Conservation (phyloP, 345 rosid species). For the Arabidopsis arenosa region DNA sequence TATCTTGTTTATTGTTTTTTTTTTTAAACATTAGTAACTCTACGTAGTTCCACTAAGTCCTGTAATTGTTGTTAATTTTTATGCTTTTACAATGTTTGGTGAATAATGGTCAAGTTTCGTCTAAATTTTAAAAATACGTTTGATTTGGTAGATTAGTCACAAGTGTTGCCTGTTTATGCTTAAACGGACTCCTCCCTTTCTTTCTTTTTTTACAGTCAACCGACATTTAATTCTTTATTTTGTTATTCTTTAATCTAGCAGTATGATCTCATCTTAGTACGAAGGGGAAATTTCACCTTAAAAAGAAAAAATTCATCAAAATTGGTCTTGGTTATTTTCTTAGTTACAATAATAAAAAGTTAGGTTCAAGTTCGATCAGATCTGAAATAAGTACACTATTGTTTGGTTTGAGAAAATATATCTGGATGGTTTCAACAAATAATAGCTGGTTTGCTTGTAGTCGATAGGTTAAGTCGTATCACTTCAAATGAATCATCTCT, state of each 20-base stretch:
- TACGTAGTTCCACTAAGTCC: background rate
- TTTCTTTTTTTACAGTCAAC: too few relatives aligned
- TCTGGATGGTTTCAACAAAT: background rate
- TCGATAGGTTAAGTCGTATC: background rate
- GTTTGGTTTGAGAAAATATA: background rate
- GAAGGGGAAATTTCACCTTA: background rate
- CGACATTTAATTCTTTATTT: background rate
- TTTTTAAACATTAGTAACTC: too few relatives aligned
- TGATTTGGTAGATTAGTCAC: too few relatives aligned
- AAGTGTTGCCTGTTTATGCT: background rate
- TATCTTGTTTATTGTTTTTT: background rate
- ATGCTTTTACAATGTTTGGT: background rate
- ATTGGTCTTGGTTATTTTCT: background rate
- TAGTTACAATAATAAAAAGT: too few relatives aligned
- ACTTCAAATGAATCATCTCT: background rate
- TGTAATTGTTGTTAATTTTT: background rate
- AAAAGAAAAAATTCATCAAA: background rate
- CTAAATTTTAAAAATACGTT: background rate
- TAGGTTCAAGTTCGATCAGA: background rate
- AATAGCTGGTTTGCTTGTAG: slow-evolving; percentile 6
- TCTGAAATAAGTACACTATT: background rate
- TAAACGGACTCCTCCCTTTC: background rate
- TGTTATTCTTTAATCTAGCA: too few relatives aligned
- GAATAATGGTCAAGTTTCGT: too few relatives aligned
- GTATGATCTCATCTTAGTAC: too few relatives aligned